Percentiles rank a stretch among this genome's conserved stretches.
Evolutionary conservation across 2,329 filamentous ascomycete species (phyloP).

Genomic region (Neurospora sp.): DNA sequence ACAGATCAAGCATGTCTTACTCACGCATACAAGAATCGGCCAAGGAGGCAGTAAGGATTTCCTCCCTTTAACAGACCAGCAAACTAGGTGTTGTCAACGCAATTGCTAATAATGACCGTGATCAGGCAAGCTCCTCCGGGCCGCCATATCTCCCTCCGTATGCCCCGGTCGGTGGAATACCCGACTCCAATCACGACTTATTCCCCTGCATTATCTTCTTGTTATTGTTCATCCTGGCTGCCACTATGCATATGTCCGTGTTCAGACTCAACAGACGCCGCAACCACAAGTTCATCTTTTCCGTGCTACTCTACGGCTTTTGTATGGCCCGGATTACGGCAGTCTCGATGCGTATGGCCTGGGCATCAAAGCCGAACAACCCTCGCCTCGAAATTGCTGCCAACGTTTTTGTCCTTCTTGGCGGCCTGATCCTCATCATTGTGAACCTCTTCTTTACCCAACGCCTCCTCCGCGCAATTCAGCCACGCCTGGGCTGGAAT

Average conservation of each 20-base stretch:
- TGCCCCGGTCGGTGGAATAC: constrained; percentile 46
- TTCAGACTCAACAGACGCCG: constrained; percentile 39
- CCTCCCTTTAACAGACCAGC: background rate
- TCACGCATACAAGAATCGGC: background rate
- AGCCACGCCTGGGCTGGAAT: constrained; percentile 62
- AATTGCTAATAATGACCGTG: background rate
- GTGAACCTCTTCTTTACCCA: constrained; percentile 70
- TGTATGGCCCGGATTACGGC: constrained; percentile 44
- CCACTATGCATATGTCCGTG: constrained; percentile 47
- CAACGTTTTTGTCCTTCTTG: constrained; percentile 60
- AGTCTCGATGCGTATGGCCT: constrained; percentile 42
- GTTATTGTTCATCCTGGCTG: constrained; percentile 41
- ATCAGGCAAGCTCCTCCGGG: constrained; percentile 7
- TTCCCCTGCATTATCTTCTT: constrained; percentile 56
- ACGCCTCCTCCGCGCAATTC: constrained; percentile 61
- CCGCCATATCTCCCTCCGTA: constrained; percentile 30
- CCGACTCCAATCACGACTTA: constrained; percentile 48
- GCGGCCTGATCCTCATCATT: constrained; percentile 65
- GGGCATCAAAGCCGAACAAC: constrained; percentile 33
- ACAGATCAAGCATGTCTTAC: background rate
- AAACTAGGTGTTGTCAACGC: background rate
- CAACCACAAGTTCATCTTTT: constrained; percentile 50
- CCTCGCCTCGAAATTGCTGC: constrained; percentile 45
- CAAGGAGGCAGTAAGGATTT: background rate
- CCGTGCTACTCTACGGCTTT: constrained; percentile 47